These are phyloP conservation scores for Fusarium xylarioides DNA, from an alignment of 2,329 filamentous ascomycete species.

Conservation along the genomic window DNA sequence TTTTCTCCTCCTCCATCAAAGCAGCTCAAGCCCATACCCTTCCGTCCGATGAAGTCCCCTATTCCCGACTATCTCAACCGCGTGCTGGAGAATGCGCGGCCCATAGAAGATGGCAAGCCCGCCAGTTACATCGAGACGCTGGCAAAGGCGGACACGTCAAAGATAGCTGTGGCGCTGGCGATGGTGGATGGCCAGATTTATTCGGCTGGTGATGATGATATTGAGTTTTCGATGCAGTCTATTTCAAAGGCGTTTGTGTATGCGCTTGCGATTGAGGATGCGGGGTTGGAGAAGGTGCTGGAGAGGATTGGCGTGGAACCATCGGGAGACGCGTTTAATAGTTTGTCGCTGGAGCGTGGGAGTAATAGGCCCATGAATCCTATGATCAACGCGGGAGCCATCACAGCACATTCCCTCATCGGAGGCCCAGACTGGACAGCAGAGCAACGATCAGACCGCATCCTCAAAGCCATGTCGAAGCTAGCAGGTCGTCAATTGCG, in stretches of 20 bases:
- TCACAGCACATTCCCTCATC: constrained; percentile 47
- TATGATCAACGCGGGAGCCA: constrained; percentile 50
- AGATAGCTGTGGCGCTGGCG: constrained; percentile 50
- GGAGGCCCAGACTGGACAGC: constrained; percentile 44
- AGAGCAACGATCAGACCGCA: constrained; percentile 49
- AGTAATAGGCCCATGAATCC: constrained; percentile 48
- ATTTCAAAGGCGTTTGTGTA: constrained; percentile 54
- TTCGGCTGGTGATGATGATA: constrained; percentile 50
- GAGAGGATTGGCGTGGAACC: constrained; percentile 53
- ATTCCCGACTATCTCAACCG: constrained; percentile 48
- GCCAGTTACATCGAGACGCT: constrained; percentile 52
- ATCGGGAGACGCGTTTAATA: constrained; percentile 51
- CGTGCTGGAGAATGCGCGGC: constrained; percentile 46
- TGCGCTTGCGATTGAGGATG: constrained; percentile 51
- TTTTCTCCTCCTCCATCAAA: background rate
- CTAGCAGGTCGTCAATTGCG: constrained; percentile 48
- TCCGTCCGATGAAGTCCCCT: constrained; percentile 45
- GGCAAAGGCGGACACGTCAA: constrained; percentile 51
- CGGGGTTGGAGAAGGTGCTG: constrained; percentile 47
- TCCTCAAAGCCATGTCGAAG: constrained; percentile 46
- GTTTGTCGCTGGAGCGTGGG: constrained; percentile 44
- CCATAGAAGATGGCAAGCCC: constrained; percentile 43
- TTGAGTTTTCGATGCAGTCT: constrained; percentile 54
- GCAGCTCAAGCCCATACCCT: background rate
- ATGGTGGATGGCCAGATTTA: constrained; percentile 53